A percentile compares a stretch with the other conserved stretches of the same genome.
phyloP scores from a whole-genome alignment of 768 basidiomycete species.

The Flagelloscypha sp. region DNA sequence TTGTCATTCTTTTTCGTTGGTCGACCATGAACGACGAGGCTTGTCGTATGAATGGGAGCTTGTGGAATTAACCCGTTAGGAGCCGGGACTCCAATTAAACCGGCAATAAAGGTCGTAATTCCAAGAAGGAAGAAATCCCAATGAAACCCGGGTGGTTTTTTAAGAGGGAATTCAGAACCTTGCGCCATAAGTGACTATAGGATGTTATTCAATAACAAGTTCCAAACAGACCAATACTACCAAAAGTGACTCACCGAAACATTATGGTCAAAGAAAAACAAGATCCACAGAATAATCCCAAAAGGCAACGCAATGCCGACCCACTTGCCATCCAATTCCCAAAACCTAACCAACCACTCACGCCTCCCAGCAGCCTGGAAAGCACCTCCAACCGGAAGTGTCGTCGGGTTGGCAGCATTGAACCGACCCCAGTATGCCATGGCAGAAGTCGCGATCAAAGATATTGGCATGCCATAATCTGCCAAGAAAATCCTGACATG shows the following conservation, averaged over 20 bases:
- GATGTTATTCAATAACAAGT: conserved; percentile 4
- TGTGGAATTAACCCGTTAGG: conserved; percentile 82
- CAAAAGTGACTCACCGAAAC: conserved; percentile 61
- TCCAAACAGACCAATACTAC: too few relatives aligned
- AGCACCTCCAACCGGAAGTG: conserved; percentile 59
- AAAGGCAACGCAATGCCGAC: conserved; percentile 86
- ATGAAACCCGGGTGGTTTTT: conserved; percentile 85
- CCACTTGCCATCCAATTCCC: conserved; percentile 85
- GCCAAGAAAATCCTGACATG: conserved; percentile 67
- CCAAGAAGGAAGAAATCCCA: conserved; percentile 90
- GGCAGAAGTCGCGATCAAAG: conserved; percentile 64
- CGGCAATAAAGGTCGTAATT: conserved; percentile 81
- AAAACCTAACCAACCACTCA: conserved; percentile 81
- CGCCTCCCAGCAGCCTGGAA: conserved; percentile 68
- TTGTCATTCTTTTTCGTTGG: conserved; percentile 29
- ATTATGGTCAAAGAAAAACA: conserved; percentile 95
- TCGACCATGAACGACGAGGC: conserved; percentile 62
- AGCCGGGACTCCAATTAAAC: conserved; percentile 78
- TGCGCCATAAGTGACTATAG: conserved; percentile 84
- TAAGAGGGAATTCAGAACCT: conserved; percentile 77
- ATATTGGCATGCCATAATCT: conserved; percentile 90
- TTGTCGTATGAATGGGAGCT: conserved; percentile 88
- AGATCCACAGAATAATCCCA: conserved; percentile 78
- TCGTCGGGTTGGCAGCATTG: conserved; percentile 47
- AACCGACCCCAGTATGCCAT: conserved; percentile 87